Evolutionary conservation across 164 flowering plant genomes (phyloP), one percentile per base, ranked within the genome.

Genomic region (Stephania cephalantha): DNA sequence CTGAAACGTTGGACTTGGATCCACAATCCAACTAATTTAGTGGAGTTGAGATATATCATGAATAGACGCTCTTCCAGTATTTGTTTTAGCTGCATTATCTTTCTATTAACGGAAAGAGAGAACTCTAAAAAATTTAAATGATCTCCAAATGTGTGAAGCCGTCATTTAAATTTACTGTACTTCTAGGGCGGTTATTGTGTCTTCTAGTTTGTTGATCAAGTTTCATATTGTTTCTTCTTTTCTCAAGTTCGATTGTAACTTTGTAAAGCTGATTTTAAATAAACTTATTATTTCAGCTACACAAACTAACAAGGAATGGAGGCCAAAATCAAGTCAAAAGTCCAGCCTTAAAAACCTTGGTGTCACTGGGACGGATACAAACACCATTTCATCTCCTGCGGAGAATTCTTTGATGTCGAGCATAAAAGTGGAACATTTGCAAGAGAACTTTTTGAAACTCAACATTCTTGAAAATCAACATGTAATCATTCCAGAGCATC

Each of bases 401-500:
- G 88, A 86, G 73, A 81, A 75, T 78, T 83, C 86, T 6, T 82
- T 82, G 63, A 80, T 73, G 15, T 63, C 78, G 74, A 81, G 78
- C 17, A 79, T 75, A 12, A 89, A 86, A 76, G 77, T 73, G 20
- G 79, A 78, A 70, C 80, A 82, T 68, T 74, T 89, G 85, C 84
- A 87, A 71, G 95, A 90, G 78, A 84, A 85, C 73, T 75, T 88
- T 75, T 84, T 90, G 18, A 82, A 70, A 77, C 78, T 82, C 18
- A 86, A 80, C 76, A 50, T 89, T 42, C 42, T 76, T 77, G 93
- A 89, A 68, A 78, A 85, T 77, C 89, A 88, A 80, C 92, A 90
- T 85, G 99, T 95, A 53, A 86, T 95, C 80, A 95, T 95, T 70
- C 94, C 98, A 29, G 84, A 88, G 67, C 92, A 93, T 79, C 89